Base-by-base conservation (phyloP, 2,329 filamentous ascomycete genomes). In the Fusarium luffae region DNA sequence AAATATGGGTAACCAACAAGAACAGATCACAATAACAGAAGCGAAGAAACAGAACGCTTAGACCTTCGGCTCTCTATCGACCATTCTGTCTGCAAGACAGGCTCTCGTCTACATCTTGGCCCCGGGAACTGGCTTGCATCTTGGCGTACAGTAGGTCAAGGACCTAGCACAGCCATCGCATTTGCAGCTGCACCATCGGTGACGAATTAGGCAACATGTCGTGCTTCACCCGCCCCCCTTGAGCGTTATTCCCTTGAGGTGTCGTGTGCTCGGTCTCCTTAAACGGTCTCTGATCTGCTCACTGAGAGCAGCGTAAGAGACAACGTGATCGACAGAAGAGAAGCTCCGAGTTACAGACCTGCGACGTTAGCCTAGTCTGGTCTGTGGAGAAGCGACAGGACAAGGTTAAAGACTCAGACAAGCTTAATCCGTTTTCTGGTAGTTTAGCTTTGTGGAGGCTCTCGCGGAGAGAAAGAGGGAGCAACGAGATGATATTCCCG, bases 131-230 rank as follows among this genome's bases (percentile, higher is more conserved):
- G 37, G 37, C 50, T 54, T 58, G 25, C 34, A 40, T 19, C 66
- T 68, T 68, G 63, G 59, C 60, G 42, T 57, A 43, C 59, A 68
- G 25, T 34, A 44, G 59, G 10, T 32, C 32, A 4, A 34, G 16
- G n/a, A 19, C 27, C 25, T 34, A 44, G 59, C 49, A 30, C 37
- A 44, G 23, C 50, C 25, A 47, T 63, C 44, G 34, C 49, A 44
- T 46, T 28, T 51, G 43, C 44, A 37, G 16, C 34, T 37, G 34
- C 34, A 37, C 27, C 10, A 21, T 68, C 57, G 72, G 68, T 72
- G 68, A 74, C 68, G 42, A 48, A 66, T 63, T 69, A 46, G 72
- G 72, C 59, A 57, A 11, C 66, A 41, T 66, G 68, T 74, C 70
- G 68, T 74, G 59, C 70, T 67, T 54, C 54, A 7, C 21, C 12